These are phyloP conservation scores for Chrysosphaeria jannelii DNA, from an alignment of 2,329 filamentous ascomycete genomes.

Conservation along the genomic window DNA sequence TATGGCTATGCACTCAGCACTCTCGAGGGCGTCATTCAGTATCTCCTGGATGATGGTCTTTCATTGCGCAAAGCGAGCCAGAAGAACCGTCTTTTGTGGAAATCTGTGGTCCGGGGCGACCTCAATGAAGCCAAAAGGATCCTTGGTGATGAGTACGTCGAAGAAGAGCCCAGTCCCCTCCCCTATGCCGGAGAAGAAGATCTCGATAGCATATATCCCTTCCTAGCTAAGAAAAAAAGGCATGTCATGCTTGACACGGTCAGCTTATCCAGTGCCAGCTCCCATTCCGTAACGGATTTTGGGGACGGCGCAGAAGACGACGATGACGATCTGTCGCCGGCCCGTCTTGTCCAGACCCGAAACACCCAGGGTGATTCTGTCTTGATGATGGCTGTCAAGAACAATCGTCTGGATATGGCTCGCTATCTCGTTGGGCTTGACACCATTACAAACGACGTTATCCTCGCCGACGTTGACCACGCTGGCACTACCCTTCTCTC, in stretches of 20 bases:
- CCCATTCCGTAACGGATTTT: no score
- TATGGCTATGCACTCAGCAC: conserved; percentile 90
- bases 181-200: conserved; percentile 20
- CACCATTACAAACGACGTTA: conserved; percentile 38
- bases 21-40: conserved; percentile 75
- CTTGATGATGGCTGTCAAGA: conserved; percentile 58
- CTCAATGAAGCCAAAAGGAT: conserved; percentile 45
- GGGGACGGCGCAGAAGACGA: neutral
- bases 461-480: conserved; percentile 65
- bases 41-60: conserved; percentile 56
- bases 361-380: conserved; percentile 52
- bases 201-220: conserved; percentile 30
- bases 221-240: conserved; percentile 51
- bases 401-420: conserved; percentile 38
- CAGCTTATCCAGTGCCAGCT: no score
- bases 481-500: conserved; percentile 73
- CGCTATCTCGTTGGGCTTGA: conserved; percentile 54
- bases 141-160: conserved; percentile 36
- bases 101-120: conserved; percentile 52
- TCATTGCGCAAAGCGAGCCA: conserved; percentile 60
- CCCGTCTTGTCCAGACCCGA: conserved; percentile 42
- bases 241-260: no score
- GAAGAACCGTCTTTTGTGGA: conserved; percentile 66
- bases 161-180: conserved; percentile 6
- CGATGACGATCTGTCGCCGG: conserved; percentile 46